These are phyloP conservation scores for Saccharomycopsis crataegensis DNA, from an alignment of 1,139 yeast species.

Conservation along the genomic window DNA sequence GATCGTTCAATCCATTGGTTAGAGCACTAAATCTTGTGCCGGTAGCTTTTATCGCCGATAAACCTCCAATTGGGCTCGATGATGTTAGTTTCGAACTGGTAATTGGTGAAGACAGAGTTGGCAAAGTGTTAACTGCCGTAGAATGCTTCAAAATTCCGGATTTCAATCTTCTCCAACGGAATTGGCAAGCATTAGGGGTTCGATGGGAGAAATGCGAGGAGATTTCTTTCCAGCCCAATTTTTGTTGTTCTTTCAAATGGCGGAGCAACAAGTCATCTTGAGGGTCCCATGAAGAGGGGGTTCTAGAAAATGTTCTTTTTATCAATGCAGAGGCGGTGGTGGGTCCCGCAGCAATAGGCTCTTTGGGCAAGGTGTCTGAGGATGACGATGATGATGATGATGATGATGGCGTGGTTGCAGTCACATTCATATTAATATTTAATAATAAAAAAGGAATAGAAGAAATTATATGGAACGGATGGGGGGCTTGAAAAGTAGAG, in stretches of 20 bases:
- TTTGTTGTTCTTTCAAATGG: constrained; percentile 64
- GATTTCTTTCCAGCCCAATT: constrained; percentile 72
- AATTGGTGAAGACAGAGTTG: neutral
- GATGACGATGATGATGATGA: too few species aligned
- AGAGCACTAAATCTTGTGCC: neutral
- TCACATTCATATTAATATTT: too few species aligned
- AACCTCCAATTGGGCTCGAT: neutral
- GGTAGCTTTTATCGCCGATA: too few species aligned
- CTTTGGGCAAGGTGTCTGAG: neutral
- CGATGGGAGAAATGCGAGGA: constrained; percentile 59
- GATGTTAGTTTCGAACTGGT: neutral
- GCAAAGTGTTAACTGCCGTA: neutral
- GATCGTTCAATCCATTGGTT: too few species aligned
- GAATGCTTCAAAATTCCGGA: constrained; percentile 48
- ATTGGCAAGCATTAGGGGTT: constrained; percentile 75
- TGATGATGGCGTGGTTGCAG: too few species aligned
- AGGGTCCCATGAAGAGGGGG: constrained; percentile 73
- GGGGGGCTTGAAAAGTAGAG: too few species aligned
- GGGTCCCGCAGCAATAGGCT: neutral
- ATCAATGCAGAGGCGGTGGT: constrained; percentile 20
- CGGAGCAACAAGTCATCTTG: constrained; percentile 61
- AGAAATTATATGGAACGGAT: too few species aligned
- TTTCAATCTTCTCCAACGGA: constrained; percentile 67
- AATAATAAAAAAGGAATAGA: too few species aligned
- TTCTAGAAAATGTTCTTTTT: constrained; percentile 28